Evolutionary conservation across 495 filamentous ascomycete species (phyloP).

Genomic region (Penicillium cinerascens): DNA sequence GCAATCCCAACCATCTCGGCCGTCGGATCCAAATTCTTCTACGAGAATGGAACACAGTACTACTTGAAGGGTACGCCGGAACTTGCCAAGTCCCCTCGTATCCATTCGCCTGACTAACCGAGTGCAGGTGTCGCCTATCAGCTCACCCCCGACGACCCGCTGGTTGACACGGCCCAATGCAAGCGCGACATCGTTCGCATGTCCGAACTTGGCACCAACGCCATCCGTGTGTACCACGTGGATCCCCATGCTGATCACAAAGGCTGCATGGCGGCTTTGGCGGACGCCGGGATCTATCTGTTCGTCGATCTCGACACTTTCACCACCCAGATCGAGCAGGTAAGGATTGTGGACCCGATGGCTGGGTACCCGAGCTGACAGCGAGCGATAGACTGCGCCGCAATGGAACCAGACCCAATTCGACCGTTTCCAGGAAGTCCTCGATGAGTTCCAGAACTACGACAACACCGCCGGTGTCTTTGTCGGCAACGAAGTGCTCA

Average conservation of each 20-base stretch:
- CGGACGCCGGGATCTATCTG: conserved; percentile 71
- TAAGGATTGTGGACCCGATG: conserved; percentile 28
- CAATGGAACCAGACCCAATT: conserved; percentile 70
- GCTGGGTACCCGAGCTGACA: not conserved
- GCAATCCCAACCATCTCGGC: conserved; percentile 58
- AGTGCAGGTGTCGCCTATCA: conserved; percentile 67
- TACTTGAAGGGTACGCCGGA: conserved; percentile 68
- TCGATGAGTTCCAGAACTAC: conserved; percentile 75
- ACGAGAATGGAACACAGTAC: conserved; percentile 70
- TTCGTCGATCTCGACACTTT: conserved; percentile 86
- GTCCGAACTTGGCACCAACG: conserved; percentile 75
- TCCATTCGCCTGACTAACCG: not conserved
- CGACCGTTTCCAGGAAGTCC: conserved; percentile 61
- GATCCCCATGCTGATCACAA: conserved; percentile 67
- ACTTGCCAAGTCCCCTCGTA: not conserved
- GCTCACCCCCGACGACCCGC: conserved; percentile 65
- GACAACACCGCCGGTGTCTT: conserved; percentile 81
- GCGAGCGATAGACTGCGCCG: conserved; percentile 23
- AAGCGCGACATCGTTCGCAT: conserved; percentile 72
- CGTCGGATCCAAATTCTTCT: conserved; percentile 84
- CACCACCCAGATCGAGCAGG: conserved; percentile 70
- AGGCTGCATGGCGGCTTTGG: conserved; percentile 67
- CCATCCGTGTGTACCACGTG: conserved; percentile 88
- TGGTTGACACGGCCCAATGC: conserved; percentile 74
- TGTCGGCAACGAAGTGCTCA: conserved; percentile 82